Base-by-base conservation (phyloP, 352 stramenopile genomes). In the Chrysophaeum taylorii region DNA sequence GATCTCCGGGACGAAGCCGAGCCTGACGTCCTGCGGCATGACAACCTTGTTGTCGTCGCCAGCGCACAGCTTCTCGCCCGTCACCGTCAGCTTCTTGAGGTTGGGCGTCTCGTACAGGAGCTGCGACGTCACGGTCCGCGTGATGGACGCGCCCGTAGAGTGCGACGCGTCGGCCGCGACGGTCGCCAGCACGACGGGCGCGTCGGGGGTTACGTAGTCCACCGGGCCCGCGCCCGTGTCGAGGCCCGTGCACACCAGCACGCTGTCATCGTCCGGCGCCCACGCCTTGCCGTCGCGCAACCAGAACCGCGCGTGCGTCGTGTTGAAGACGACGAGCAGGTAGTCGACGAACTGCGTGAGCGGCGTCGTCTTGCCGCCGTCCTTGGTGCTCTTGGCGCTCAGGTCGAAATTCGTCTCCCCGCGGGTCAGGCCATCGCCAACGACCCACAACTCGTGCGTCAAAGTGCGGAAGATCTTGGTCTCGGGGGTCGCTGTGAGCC, bases 271-370 rank as follows among this genome's bases (percentile, higher is more conserved):
- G 18, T 66, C 45, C 16, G 57, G 25, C 48, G 48, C 57, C 57
- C 57, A 66, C 31, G 31, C 33, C 4, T 31, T 16, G 33, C 57
- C 57, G 36, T 66, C 57, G 31, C 25, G 31, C 16, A 66, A 25
- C 31, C 33, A 27, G 1, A 66, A 31, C 16, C 25, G 31, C 2
- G 33, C 31, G 9, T 42, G 31, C 18, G 57, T 66, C 31, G 16
- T 16, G 36, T 66, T 66, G 57, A 66, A 66, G 57, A 66, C 57
- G 16, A n/a, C 45, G 9, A 66, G 12, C 33, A 66, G 16, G 57
- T 66, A 66, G 57, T 66, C 57, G 33, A 43, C 57, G 57, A 7
- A 7, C 12, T 41, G 33, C 16, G 4, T 54, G 7, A 69, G 25
- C 9, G 42, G 29, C 14, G 62, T 15, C 12, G 52, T 41, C 42